Evolutionary conservation across 805 yeast genomes (phyloP), one percentile per base, ranked within the genome.

Genomic region (Myxozyma monticola): DNA sequence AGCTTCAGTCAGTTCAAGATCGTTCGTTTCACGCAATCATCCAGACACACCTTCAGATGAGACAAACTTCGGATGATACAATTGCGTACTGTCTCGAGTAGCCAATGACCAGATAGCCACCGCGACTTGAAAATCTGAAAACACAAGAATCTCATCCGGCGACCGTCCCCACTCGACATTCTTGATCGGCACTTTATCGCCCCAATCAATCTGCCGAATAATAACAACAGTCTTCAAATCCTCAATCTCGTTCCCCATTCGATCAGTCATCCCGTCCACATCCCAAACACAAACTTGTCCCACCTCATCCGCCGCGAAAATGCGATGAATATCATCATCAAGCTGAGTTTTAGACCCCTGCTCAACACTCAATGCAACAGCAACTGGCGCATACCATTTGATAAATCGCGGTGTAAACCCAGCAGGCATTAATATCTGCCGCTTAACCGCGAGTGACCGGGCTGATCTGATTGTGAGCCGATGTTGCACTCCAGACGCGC

Each of bases 141-240:
- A 54, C 21, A 53, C 41, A 28, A 55, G 17, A 6, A 55, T 37
- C 33, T 54, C 54, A 33, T 55, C 54, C 25, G 50, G 50, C 21
- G 59, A 48, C 15, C 55, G 22, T 22, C 54, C 57, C 57, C 57
- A 55, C 20, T 40, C 48, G 4, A 48, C 58, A 21, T 38, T 31
- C 20, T 29, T 30, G 15, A 54, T 41, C 26, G 59, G 46, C 9
- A 54, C 54, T 22, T 54, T 54, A 15, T 41, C 33, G 14, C 57
- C 59, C 59, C 59, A 54, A 17, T 43, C 49, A 4, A 34, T 26
- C 24, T 54, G 59, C 20, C 40, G 42, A 21, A 53, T 49, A 9
- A 43, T 42, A 4, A 49, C 41, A 15, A 43, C 47, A 12, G 50
- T 39, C 25, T 47, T 52, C 31, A 51, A 10, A 15, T 48, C 50